Conservation (phyloP, 306 rosid genomes). For the Ceratonia siliqua region DNA sequence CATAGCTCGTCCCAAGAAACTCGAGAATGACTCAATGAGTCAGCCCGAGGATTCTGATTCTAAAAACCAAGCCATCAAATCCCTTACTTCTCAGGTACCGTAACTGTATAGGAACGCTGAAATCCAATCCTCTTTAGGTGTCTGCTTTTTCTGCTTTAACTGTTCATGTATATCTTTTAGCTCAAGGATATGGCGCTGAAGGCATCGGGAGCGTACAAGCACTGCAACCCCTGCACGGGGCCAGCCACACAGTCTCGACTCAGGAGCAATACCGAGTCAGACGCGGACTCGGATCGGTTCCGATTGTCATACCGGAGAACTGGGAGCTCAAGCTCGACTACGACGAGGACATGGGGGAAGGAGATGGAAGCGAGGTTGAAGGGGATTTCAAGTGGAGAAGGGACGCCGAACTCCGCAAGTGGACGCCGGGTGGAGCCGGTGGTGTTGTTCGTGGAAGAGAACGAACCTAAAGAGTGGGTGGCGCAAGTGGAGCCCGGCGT, state of each 20-base stretch:
- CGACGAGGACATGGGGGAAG: slow-evolving; percentile 82
- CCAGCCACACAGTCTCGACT: slow-evolving; percentile 47
- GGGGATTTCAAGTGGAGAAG: slow-evolving; percentile 88
- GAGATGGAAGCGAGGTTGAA: slow-evolving; percentile 93
- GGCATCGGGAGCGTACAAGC: slow-evolving; percentile 87
- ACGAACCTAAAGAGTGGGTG: slow-evolving; percentile 85
- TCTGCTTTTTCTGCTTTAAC: not conserved
- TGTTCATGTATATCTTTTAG: slow-evolving; percentile 35
- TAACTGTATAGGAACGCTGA: not conserved
- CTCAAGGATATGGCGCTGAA: slow-evolving; percentile 91
- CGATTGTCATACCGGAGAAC: slow-evolving; percentile 76
- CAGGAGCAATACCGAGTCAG: slow-evolving; percentile 53
- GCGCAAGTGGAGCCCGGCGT: slow-evolving; percentile 89
- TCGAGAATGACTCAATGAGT: slow-evolving; percentile 58
- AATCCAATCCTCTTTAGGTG: not conserved
- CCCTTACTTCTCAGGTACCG: slow-evolving; percentile 77
- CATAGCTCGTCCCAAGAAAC: slow-evolving; percentile 90
- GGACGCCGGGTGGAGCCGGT: slow-evolving; percentile 74
- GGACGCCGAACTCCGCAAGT: slow-evolving; percentile 75
- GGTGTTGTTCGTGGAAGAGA: slow-evolving; percentile 72
- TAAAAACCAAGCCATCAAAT: slow-evolving; percentile 68
- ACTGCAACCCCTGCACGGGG: slow-evolving; percentile 79
- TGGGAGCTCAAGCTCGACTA: slow-evolving; percentile 78
- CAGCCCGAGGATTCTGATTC: slow-evolving; percentile 68
- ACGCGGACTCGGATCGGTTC: slow-evolving; percentile 76